These are phyloP conservation scores for Pseudonitzschia delicatissima DNA, from an alignment of 108 stramenopile genomes.

Conservation along the genomic window DNA sequence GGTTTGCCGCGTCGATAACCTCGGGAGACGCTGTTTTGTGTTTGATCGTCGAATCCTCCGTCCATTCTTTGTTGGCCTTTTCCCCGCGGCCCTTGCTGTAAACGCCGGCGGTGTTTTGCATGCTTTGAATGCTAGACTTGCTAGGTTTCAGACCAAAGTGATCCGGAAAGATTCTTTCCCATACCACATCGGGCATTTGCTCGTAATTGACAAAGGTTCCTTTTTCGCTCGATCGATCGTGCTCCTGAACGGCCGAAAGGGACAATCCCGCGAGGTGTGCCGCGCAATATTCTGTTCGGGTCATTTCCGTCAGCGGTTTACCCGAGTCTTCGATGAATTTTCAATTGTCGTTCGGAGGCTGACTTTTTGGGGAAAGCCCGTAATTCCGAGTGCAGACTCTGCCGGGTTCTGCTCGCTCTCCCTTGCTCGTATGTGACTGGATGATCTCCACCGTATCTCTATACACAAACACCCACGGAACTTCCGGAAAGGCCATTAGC, in stretches of 20 bases:
- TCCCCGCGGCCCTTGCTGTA: constrained; percentile 63
- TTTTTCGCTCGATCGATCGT: constrained; percentile 15
- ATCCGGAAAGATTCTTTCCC: constrained; percentile 54
- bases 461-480: constrained; percentile 90
- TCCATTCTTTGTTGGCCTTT: constrained; percentile 31
- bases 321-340: background rate
- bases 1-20: constrained; percentile 52
- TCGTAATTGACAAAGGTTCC: constrained; percentile 70
- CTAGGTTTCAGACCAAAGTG: constrained; percentile 41
- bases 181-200: constrained; percentile 56
- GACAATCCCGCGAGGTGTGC: constrained; percentile 61
- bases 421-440: constrained; percentile 66
- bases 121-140: constrained; percentile 36
- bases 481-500: constrained; percentile 71
- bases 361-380: constrained; percentile 3
- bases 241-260: constrained; percentile 50
- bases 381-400: constrained; percentile 30
- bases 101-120: constrained; percentile 45
- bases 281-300: constrained; percentile 74
- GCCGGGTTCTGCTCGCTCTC: background rate
- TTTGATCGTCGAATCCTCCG: constrained; percentile 60
- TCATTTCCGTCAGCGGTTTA: constrained; percentile 23
- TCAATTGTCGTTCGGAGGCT: constrained; percentile 10
- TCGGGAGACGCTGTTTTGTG: constrained; percentile 40
- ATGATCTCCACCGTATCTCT: constrained; percentile 91